Conservation (phyloP, 371 early-diverging fungal species). For the Syncephalastrum racemosum region DNA sequence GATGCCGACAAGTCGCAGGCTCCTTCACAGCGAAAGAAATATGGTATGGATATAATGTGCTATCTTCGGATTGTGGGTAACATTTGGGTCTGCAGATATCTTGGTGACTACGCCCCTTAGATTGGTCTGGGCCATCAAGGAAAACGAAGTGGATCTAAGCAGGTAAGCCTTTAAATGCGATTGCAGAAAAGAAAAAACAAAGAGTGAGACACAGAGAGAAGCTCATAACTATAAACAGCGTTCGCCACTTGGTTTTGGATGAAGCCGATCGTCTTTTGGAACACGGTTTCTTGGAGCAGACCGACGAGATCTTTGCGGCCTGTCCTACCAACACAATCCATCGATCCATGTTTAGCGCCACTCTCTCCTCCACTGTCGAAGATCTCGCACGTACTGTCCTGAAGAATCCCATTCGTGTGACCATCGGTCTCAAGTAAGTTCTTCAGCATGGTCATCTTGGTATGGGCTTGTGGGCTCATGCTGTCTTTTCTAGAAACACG, state of each 20-base stretch:
- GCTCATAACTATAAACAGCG: conserved; percentile 26
- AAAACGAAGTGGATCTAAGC: conserved; percentile 74
- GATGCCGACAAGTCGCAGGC: conserved; percentile 65
- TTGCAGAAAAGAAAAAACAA: not conserved
- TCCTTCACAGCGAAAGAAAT: conserved; percentile 70
- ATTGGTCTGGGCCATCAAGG: conserved; percentile 85
- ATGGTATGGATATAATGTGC: conserved; percentile 36
- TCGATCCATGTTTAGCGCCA: conserved; percentile 93
- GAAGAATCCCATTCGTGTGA: conserved; percentile 85
- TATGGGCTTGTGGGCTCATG: not conserved
- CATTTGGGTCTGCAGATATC: conserved; percentile 56
- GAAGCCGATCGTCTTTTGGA: conserved; percentile 95
- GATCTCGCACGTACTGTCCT: conserved; percentile 86
- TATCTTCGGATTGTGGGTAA: not conserved
- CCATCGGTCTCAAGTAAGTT: conserved; percentile 82
- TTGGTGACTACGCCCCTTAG: conserved; percentile 90
- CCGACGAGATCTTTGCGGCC: conserved; percentile 86
- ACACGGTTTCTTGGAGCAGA: conserved; percentile 88
- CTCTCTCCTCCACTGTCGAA: conserved; percentile 91
- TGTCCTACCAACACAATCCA: conserved; percentile 75
- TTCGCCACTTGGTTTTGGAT: conserved; percentile 81
- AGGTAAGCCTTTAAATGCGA: conserved; percentile 34
- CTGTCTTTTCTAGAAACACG: conserved; percentile 62
- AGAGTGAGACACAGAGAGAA: not conserved
- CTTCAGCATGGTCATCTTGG: conserved; percentile 2